Conservation (phyloP, 805 yeast species). For the Ogataea siamensis region DNA sequence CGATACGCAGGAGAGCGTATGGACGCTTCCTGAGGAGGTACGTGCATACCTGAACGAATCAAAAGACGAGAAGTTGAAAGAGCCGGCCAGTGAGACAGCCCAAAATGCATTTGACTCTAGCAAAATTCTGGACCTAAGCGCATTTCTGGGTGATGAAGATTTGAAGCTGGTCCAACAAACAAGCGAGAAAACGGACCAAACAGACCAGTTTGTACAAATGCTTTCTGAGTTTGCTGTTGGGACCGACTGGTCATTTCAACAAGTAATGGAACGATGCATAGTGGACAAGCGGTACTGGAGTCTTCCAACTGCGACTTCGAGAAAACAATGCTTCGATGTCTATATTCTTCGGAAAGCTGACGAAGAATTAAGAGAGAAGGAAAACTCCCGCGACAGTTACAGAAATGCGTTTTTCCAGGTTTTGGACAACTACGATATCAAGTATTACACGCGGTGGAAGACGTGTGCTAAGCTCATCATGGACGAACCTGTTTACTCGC, state of each 20-base stretch:
- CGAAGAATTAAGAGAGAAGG: slow-evolving; percentile 51
- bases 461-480: slow-evolving; percentile 50
- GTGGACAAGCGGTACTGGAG: slow-evolving; percentile 67
- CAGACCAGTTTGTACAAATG: slow-evolving; percentile 48
- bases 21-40: slow-evolving; percentile 72
- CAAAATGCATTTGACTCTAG: slow-evolving; percentile 10
- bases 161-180: neutral
- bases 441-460: slow-evolving; percentile 62
- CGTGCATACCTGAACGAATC: slow-evolving; percentile 8
- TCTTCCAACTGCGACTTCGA: slow-evolving; percentile 55
- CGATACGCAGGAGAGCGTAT: slow-evolving; percentile 63
- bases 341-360: slow-evolving; percentile 51
- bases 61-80: slow-evolving; percentile 16
- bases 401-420: slow-evolving; percentile 51
- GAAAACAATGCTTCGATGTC: slow-evolving; percentile 63
- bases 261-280: slow-evolving; percentile 58
- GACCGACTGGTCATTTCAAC: slow-evolving; percentile 71
- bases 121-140: slow-evolving; percentile 11
- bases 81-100: slow-evolving; percentile 12
- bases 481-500: slow-evolving; percentile 66
- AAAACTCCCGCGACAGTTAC: slow-evolving; percentile 53
- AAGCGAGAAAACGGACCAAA: slow-evolving; percentile 15
- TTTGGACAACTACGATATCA: slow-evolving; percentile 43
- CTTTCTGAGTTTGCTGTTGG: slow-evolving; percentile 58
- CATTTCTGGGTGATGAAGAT: slow-evolving; percentile 9